Evolutionary conservation across 1,284 basidiomycete species (phyloP).

Genomic region (Ustilago bromivora): DNA sequence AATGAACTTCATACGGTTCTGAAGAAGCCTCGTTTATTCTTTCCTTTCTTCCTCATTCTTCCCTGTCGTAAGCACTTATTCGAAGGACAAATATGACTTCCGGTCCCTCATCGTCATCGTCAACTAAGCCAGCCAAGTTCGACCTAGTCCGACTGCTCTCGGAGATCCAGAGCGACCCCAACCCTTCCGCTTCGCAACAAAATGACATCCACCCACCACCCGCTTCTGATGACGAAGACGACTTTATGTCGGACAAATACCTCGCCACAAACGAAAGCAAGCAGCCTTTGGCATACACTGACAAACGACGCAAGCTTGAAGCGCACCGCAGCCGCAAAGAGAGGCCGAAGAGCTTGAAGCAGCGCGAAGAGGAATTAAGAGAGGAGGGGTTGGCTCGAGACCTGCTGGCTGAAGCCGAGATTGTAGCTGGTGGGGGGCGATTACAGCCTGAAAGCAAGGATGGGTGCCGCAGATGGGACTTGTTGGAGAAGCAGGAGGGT

Average conservation of each 20-base stretch:
- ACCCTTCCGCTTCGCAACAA: not conserved
- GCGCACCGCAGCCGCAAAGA: slow-evolving; percentile 16
- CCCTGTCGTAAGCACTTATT: not conserved
- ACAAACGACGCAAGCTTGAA: slow-evolving; percentile 32
- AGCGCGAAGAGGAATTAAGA: slow-evolving; percentile 37
- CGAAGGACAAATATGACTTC: not conserved
- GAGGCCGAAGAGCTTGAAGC: slow-evolving; percentile 12
- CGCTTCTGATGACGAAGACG: slow-evolving; percentile 36
- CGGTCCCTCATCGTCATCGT: not conserved
- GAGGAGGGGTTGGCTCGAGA: slow-evolving; percentile 40
- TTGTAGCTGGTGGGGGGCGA: slow-evolving; percentile 42
- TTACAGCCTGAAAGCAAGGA: slow-evolving; percentile 26
- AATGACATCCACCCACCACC: not conserved
- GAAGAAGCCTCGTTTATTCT: not conserved
- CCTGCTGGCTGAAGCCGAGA: slow-evolving; percentile 49
- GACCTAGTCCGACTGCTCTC: slow-evolving; percentile 23
- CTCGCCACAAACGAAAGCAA: slow-evolving; percentile 19
- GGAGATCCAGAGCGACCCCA: slow-evolving; percentile 23
- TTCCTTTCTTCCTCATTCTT: not conserved
- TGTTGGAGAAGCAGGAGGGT: slow-evolving; percentile 6
- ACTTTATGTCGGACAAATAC: slow-evolving; percentile 51
- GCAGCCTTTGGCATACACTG: slow-evolving; percentile 33
- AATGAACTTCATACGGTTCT: slow-evolving; percentile 5
- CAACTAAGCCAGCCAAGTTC: slow-evolving; percentile 9
- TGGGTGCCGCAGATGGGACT: slow-evolving; percentile 31